Percentiles rank a stretch among this genome's conserved stretches.
These are phyloP conservation scores for Scheffersomyces coipomensis DNA, from an alignment of 805 yeast species.

Conservation along the genomic window DNA sequence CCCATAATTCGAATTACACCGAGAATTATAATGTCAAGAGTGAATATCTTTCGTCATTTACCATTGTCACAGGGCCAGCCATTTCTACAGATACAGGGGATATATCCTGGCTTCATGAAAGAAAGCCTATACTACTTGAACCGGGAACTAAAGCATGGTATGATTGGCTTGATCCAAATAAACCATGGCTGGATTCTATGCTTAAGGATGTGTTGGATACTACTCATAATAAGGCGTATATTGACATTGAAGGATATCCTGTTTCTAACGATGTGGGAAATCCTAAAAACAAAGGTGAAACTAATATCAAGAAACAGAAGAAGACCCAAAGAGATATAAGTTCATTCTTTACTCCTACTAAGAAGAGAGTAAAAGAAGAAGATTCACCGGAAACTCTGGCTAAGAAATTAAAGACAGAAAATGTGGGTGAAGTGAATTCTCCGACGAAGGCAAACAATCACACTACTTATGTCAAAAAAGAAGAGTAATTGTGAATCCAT, in stretches of 20 bases:
- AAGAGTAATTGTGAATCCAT: too few relatives aligned
- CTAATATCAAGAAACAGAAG: slow-evolving; percentile 26
- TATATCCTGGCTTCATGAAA: slow-evolving; percentile 65
- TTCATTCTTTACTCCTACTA: slow-evolving; percentile 22
- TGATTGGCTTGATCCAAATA: slow-evolving; percentile 57
- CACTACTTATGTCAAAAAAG: too few relatives aligned
- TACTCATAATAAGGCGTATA: slow-evolving; percentile 25
- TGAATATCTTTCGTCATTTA: slow-evolving; percentile 46
- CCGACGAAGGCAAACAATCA: too few relatives aligned
- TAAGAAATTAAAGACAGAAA: too few relatives aligned
- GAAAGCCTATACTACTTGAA: slow-evolving; percentile 74
- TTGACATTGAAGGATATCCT: slow-evolving; percentile 47
- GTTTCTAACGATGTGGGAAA: slow-evolving; percentile 70
- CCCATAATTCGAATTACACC: slow-evolving; percentile 32
- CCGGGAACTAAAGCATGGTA: slow-evolving; percentile 60
- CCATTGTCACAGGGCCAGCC: slow-evolving; percentile 76
- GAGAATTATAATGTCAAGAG: slow-evolving; percentile 13
- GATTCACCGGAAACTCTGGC: too few relatives aligned
- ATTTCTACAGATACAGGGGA: slow-evolving; percentile 39
- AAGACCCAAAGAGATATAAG: slow-evolving; percentile 21
- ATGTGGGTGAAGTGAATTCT: too few relatives aligned
- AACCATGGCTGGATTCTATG: slow-evolving; percentile 39
- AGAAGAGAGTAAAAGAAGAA: slow-evolving; percentile 6
- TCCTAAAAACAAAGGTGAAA: slow-evolving; percentile 44
- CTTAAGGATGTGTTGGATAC: slow-evolving; percentile 38